These are phyloP conservation scores for Lenzites betulinus DNA, from an alignment of 768 basidiomycete species.

Conservation along the genomic window DNA sequence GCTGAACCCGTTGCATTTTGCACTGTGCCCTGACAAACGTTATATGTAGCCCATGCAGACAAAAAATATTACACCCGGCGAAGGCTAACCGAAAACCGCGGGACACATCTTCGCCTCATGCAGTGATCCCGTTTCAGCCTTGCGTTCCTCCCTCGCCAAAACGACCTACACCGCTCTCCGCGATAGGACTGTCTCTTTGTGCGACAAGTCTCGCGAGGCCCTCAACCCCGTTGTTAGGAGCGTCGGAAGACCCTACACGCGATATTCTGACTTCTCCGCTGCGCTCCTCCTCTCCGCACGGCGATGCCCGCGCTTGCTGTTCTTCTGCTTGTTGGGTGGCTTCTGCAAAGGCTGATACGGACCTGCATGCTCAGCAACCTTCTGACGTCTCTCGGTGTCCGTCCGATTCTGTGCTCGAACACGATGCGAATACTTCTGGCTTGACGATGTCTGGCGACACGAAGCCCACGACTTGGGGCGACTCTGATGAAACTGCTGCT, in stretches of 20 bases:
- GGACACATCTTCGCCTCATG: not conserved
- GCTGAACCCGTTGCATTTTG: too few species aligned
- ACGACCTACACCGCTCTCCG: not conserved
- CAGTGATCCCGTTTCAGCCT: not conserved
- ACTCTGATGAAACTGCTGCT: too few species aligned
- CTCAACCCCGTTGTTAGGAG: not conserved
- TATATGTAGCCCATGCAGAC: too few species aligned
- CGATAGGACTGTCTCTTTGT: not conserved
- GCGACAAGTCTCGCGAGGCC: not conserved
- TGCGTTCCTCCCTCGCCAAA: not conserved
- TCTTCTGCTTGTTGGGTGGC: not conserved
- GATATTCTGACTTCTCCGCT: not conserved
- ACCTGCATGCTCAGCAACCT: not conserved
- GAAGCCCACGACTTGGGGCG: too few species aligned
- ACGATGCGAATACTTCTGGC: too few species aligned
- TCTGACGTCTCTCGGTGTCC: too few species aligned
- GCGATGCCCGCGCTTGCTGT: not conserved
- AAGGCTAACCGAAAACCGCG: not conserved
- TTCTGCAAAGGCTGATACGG: not conserved
- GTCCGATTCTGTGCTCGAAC: too few species aligned
- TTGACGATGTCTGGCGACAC: too few species aligned
- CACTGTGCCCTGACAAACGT: too few species aligned
- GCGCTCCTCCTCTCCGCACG: not conserved
- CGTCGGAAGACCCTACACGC: not conserved
- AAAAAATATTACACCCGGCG: too few species aligned